These are phyloP conservation scores for Salvia rosmarinus DNA, from an alignment of 257 asterid species.

Conservation along the genomic window DNA sequence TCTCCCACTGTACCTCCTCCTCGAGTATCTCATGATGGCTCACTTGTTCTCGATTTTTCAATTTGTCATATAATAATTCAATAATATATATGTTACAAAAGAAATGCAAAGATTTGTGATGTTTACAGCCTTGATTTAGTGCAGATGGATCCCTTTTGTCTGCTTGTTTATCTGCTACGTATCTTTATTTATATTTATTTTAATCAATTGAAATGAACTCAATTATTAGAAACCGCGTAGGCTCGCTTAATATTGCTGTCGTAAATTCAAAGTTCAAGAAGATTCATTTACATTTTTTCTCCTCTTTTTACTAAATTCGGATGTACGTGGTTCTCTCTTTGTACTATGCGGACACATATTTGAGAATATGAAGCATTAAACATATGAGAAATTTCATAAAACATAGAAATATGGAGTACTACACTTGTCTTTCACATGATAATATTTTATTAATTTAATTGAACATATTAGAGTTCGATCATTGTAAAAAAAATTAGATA, in stretches of 20 bases:
- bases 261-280: slow-evolving; percentile 20
- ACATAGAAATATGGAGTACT: too few species aligned
- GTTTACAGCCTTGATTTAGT: slow-evolving; percentile 22
- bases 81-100: not conserved
- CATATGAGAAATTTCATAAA: too few species aligned
- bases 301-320: too few species aligned
- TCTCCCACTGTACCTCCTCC: not conserved
- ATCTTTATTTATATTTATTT: not conserved
- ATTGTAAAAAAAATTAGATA: too few species aligned
- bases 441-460: too few species aligned
- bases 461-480: too few species aligned
- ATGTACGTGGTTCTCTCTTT: too few species aligned
- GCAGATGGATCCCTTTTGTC: slow-evolving; percentile 4
- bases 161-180: slow-evolving; percentile 19
- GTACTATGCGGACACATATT: too few species aligned
- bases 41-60: slow-evolving; percentile 4
- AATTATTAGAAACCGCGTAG: slow-evolving; percentile 29
- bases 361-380: too few species aligned
- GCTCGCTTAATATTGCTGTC: not conserved
- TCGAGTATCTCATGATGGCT: not conserved
- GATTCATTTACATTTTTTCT: not conserved
- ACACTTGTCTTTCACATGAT: too few species aligned
- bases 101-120: slow-evolving; percentile 12
- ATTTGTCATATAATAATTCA: not conserved
- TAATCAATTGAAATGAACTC: slow-evolving; percentile 23